A percentile compares a stretch with the other conserved stretches of the same genome.
Evolutionary conservation across 192 early-diverging fungal species (phyloP).

Genomic region (Coemansia sp.): DNA sequence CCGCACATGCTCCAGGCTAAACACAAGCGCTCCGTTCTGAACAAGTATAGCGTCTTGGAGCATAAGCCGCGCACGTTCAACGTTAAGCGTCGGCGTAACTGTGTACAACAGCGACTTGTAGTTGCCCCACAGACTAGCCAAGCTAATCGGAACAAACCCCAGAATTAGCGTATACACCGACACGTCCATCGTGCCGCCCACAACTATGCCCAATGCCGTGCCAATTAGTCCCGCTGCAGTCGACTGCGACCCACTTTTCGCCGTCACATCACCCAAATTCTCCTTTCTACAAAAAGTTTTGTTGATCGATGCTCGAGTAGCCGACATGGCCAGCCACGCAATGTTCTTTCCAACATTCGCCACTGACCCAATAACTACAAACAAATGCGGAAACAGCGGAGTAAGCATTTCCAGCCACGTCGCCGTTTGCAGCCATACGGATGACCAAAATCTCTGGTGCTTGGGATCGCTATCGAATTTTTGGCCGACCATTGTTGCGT

Average conservation of each 20-base stretch:
- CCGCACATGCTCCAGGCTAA: conserved; percentile 18
- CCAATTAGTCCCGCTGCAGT: conserved; percentile 83
- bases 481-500: conserved; percentile 71
- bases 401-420: conserved; percentile 77
- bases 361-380: conserved; percentile 69
- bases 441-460: conserved; percentile 75
- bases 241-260: conserved; percentile 77
- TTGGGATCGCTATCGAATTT: conserved; percentile 84
- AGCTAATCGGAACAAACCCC: conserved; percentile 69
- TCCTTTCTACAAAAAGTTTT: conserved; percentile 68
- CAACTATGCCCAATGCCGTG: conserved; percentile 56
- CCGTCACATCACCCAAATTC: conserved; percentile 85
- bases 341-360: conserved; percentile 89
- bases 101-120: conserved; percentile 59
- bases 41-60: conserved; percentile 14
- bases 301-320: conserved; percentile 81
- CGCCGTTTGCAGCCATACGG: conserved; percentile 69
- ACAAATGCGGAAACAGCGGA: conserved; percentile 74
- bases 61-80: conserved; percentile 33
- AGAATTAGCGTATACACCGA: conserved; percentile 48
- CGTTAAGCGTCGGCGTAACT: conserved; percentile 37
- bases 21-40: not conserved
- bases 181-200: conserved; percentile 38
- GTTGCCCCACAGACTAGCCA: conserved; percentile 69
- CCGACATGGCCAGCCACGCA: conserved; percentile 79